Conservation (phyloP, 352 stramenopile genomes). For the Hyaloperonospora brassicae region DNA sequence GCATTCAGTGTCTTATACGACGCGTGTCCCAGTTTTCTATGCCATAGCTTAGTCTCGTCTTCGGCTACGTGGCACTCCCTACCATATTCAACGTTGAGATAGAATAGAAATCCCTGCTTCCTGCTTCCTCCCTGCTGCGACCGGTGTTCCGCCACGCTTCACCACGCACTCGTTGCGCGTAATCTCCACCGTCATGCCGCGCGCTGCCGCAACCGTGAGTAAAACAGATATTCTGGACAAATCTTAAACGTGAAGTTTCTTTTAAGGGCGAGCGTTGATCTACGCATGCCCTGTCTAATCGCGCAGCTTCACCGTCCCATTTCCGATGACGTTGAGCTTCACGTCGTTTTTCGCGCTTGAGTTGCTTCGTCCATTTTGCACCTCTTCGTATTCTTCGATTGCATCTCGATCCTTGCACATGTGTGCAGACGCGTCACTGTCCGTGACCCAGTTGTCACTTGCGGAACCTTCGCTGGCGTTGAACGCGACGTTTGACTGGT, state of each 20-base stretch:
- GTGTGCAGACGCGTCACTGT: too few relatives aligned
- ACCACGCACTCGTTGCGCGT: too few relatives aligned
- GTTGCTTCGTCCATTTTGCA: not conserved
- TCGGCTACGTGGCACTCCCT: not conserved
- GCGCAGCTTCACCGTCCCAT: not conserved
- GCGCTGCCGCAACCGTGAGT: not conserved
- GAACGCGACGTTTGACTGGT: too few relatives aligned
- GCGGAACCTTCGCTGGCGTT: too few relatives aligned
- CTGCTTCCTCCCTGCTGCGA: not conserved
- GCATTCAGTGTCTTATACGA: not conserved
- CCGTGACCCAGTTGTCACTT: too few relatives aligned
- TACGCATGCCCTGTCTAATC: not conserved
- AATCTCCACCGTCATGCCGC: too few relatives aligned
- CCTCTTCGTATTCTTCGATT: not conserved
- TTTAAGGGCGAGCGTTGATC: not conserved
- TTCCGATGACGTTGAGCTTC: not conserved
- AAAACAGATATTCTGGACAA: not conserved
- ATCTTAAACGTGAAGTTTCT: not conserved
- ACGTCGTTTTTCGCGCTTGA: not conserved
- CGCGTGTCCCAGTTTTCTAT: not conserved
- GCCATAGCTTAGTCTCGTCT: not conserved
- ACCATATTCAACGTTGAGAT: not conserved
- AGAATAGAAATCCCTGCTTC: not conserved
- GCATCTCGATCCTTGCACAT: constrained; percentile 1
- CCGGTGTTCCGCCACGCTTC: not conserved